Conservation (phyloP, 768 basidiomycete genomes). For the Boletus reticulatus region DNA sequence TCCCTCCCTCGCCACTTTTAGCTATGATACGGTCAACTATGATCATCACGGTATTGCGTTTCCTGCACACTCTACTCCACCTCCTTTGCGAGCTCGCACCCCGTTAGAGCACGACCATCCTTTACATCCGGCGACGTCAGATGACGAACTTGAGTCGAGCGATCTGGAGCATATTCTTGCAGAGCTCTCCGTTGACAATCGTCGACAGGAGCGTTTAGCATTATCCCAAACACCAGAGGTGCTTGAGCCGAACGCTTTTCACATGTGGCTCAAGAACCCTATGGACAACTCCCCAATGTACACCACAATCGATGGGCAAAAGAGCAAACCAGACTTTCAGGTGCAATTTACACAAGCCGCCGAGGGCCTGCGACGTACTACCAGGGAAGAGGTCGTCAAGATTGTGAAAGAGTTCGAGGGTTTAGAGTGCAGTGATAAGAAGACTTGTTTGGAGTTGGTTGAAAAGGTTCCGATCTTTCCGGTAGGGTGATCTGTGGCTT, state of each 20-base stretch:
- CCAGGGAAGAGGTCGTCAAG: constrained; percentile 11
- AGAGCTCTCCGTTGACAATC: not conserved
- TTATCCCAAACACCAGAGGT: not conserved
- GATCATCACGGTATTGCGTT: not conserved
- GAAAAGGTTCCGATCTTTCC: constrained; percentile 21
- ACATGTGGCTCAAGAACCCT: constrained; percentile 8
- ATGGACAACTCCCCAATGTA: constrained; percentile 4
- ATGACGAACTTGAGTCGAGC: not conserved
- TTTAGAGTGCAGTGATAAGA: not conserved
- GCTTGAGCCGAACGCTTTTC: constrained; percentile 12
- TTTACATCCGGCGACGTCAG: not conserved
- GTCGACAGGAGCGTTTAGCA: not conserved
- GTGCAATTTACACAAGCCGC: constrained; percentile 3
- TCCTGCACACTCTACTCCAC: not conserved
- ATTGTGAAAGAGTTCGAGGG: constrained; percentile 21
- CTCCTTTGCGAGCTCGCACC: not conserved
- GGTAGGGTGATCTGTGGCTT: constrained; percentile 10
- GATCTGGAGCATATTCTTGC: not conserved
- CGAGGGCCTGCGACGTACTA: constrained; percentile 8
- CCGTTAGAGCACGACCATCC: not conserved
- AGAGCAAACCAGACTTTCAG: not conserved
- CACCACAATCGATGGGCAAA: constrained; percentile 20
- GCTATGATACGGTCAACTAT: not conserved
- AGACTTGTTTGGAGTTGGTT: constrained; percentile 16
- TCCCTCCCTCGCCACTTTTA: not conserved